These are phyloP conservation scores for Passalora sequoiae DNA, from an alignment of 2,329 filamentous ascomycete genomes.

Conservation along the genomic window DNA sequence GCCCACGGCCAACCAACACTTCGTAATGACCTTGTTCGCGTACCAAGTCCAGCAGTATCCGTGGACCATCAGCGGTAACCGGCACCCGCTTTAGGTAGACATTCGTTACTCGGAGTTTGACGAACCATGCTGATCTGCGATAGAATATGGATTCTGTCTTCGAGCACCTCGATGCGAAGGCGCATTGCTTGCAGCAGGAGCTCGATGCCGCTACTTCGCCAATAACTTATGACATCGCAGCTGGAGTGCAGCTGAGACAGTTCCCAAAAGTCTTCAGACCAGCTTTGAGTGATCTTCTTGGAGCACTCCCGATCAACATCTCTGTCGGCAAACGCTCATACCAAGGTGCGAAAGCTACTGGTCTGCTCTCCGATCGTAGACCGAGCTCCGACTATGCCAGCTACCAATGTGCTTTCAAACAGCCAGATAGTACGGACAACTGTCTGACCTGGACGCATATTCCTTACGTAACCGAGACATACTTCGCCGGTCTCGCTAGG, in stretches of 20 bases:
- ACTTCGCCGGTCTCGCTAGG: constrained; percentile 8
- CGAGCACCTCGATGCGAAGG: constrained; percentile 17
- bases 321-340: constrained; percentile 1
- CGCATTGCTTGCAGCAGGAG: constrained; percentile 13
- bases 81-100: constrained; percentile 4
- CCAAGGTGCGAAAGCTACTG: constrained; percentile 5
- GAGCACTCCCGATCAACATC: constrained; percentile 12
- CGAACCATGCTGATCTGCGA: neutral
- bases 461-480: constrained; percentile 15
- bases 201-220: constrained; percentile 2
- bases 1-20: neutral
- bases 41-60: constrained; percentile 4
- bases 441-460: constrained; percentile 18
- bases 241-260: constrained; percentile 13
- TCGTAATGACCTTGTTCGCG: constrained; percentile 6
- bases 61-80: constrained; percentile 4
- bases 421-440: constrained; percentile 3
- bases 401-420: constrained; percentile 12
- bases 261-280: constrained; percentile 12
- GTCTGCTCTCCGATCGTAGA: constrained; percentile 7
- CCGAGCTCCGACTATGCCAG: constrained; percentile 12
- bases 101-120: no score
- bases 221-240: constrained; percentile 8
- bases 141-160: constrained; percentile 14
- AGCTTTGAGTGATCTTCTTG: constrained; percentile 12